Conservation (phyloP, 2,329 filamentous ascomycete species). For the Calonectria pseudoturangicola region DNA sequence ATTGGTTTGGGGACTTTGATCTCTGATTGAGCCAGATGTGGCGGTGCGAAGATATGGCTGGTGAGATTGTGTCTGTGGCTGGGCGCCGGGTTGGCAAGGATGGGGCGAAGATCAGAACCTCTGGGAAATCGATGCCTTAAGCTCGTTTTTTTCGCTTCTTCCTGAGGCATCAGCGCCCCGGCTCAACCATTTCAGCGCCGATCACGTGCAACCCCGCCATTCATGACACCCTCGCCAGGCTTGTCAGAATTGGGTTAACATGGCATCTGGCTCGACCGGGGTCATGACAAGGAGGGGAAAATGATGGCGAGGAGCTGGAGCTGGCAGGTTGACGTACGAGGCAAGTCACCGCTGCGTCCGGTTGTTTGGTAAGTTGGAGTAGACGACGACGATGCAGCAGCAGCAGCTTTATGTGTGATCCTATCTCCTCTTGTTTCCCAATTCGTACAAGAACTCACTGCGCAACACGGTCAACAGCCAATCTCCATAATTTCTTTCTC, state of each 20-base stretch:
- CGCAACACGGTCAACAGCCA: not conserved
- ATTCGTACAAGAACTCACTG: not conserved
- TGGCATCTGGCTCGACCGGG: constrained; percentile 28
- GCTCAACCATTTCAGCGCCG: not conserved
- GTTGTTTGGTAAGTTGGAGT: constrained; percentile 1
- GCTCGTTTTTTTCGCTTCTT: not conserved
- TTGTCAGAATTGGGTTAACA: constrained; percentile 32
- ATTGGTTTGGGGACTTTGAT: constrained; percentile 11
- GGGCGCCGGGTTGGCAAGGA: not conserved
- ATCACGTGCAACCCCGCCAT: constrained; percentile 32
- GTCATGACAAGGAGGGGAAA: constrained; percentile 18
- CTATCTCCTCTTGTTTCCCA: constrained; percentile 5
- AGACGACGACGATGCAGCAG: not conserved
- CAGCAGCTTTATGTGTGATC: not conserved
- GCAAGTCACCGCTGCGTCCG: constrained; percentile 33
- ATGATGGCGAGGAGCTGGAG: not conserved
- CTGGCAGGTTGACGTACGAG: constrained; percentile 22
- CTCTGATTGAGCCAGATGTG: not conserved
- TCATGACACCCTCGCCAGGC: not conserved
- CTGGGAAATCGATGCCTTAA: constrained; percentile 18
- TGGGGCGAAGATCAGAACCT: constrained; percentile 16
- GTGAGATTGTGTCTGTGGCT: constrained; percentile 2
- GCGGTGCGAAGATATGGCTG: not conserved
- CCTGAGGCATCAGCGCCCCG: constrained; percentile 13
- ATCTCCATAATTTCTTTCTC: not conserved